A percentile compares a stretch with the other conserved stretches of the same genome.
These are phyloP conservation scores for Cyberlindnera meyerae DNA, from an alignment of 805 yeast genomes.

Conservation along the genomic window DNA sequence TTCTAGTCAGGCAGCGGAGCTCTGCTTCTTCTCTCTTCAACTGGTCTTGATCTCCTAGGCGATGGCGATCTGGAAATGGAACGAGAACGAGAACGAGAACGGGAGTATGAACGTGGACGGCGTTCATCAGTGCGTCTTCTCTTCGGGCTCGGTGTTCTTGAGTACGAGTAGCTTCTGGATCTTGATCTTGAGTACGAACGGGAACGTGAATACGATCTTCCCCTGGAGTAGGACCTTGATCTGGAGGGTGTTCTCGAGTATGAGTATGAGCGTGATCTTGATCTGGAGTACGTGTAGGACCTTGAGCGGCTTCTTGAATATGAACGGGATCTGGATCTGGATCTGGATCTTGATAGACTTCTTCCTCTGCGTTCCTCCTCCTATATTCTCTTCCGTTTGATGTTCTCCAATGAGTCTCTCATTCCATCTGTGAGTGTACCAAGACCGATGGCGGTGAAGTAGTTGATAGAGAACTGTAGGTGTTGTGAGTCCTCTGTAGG, in stretches of 20 bases:
- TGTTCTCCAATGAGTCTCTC: constrained; percentile 47
- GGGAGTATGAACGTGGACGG: too few relatives aligned
- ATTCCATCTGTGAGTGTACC: constrained; percentile 79
- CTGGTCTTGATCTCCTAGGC: too few relatives aligned
- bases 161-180: constrained; percentile 3
- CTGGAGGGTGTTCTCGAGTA: constrained; percentile 14
- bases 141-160: constrained; percentile 1
- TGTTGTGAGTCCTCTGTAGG: constrained; percentile 51
- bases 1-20: constrained; percentile 3
- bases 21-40: constrained; percentile 2
- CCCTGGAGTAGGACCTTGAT: constrained; percentile 16
- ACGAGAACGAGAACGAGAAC: constrained; percentile 7
- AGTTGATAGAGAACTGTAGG: constrained; percentile 77
- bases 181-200: neutral
- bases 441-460: constrained; percentile 86
- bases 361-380: constrained; percentile 15
- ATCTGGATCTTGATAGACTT: constrained; percentile 23
- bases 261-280: constrained; percentile 23
- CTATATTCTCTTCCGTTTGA: constrained; percentile 26
- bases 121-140: too few relatives aligned
- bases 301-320: constrained; percentile 12
- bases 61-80: constrained; percentile 8
- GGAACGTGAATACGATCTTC: constrained; percentile 4
- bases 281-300: constrained; percentile 9
- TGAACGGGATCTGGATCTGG: constrained; percentile 14